Base-by-base conservation (phyloP, 2,329 filamentous ascomycete species). In the Myotisia sp. region DNA sequence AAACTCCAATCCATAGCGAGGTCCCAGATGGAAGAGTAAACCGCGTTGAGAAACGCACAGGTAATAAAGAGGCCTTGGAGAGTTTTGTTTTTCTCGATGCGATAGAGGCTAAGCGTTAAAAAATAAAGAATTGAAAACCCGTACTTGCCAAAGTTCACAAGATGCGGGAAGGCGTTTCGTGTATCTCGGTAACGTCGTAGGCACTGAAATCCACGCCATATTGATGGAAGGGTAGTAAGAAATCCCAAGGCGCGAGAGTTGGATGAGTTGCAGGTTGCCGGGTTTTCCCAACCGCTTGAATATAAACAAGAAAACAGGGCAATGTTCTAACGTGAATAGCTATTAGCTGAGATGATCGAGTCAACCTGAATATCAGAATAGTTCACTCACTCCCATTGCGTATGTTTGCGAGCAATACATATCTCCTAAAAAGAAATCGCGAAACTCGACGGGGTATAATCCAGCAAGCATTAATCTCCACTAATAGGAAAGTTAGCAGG, bases 321-420 rank as follows among this genome's bases (percentile, higher is more conserved):
- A 24, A 93, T 70, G 50, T 95, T 94, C 79, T 84, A 2, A 13
- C 13, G 26, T 29, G 12, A 26, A 6, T n/a, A 3, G 24, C 6
- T 16, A 36, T 57, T 32, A 58, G 49, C 26, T 20, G 12, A 24
- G 22, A 8, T n/a, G 6, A 10, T 8, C n/a, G 5, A 9, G 26
- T 30, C 34, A 40, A 32, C 21, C 26, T 13, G 19, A 4, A 27
- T 8, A 4, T 16, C 14, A n/a, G 4, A 12, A 21, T 24, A 19
- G 26, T 9, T 2, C 5, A 71, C 79, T 63, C 67, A 87, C 82
- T 40, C 82, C 79, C 58, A 83, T 82, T 10, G 79, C 71, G 56
- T 98, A 98, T 4, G 86, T 92, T 37, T 92, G 66, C 2, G 90
- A 95, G 58, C 87, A 95, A 56, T 92, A 93, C 67, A 95, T 94